Percentiles rank a stretch among this genome's conserved stretches.
These are phyloP conservation scores for Candida boidinii DNA, from an alignment of 805 yeast genomes.

Conservation along the genomic window DNA sequence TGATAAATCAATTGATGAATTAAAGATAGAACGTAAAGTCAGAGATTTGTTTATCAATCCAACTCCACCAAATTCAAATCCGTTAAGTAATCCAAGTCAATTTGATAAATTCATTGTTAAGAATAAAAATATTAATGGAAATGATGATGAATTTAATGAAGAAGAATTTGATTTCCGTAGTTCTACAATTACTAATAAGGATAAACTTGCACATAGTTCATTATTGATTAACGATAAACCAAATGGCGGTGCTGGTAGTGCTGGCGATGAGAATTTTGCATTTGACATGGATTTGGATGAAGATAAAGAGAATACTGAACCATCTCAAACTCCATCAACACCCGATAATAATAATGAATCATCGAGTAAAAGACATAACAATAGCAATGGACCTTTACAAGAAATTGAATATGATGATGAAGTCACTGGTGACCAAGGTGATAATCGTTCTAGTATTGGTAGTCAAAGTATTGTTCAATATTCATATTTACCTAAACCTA, in stretches of 20 bases:
- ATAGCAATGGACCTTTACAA: no score
- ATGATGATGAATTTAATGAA: conserved; percentile 4
- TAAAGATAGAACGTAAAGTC: conserved; percentile 22
- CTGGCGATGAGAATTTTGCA: no score
- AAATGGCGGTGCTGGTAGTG: no score
- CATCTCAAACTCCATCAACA: background rate
- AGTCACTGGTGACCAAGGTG: conserved; percentile 2
- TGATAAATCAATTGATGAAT: conserved; percentile 17
- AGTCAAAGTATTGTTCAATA: conserved; percentile 10
- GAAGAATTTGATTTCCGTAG: background rate
- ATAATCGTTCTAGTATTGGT: conserved; percentile 19
- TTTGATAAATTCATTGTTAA: conserved; percentile 9
- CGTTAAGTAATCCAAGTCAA: conserved; percentile 12
- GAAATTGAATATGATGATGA: no score
- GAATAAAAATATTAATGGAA: conserved; percentile 11
- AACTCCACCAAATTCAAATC: no score
- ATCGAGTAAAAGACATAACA: background rate
- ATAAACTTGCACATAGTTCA: no score
- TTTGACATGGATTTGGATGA: background rate
- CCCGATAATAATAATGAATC: no score
- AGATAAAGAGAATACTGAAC: background rate
- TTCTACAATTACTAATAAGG: conserved; percentile 4
- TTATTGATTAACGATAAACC: no score
- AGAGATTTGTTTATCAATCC: conserved; percentile 26
- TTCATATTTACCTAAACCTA: background rate